Evolutionary conservation across 108 stramenopile species (phyloP), one percentile per base, ranked within the genome.

Genomic region (Chaetoceros muelleri): DNA sequence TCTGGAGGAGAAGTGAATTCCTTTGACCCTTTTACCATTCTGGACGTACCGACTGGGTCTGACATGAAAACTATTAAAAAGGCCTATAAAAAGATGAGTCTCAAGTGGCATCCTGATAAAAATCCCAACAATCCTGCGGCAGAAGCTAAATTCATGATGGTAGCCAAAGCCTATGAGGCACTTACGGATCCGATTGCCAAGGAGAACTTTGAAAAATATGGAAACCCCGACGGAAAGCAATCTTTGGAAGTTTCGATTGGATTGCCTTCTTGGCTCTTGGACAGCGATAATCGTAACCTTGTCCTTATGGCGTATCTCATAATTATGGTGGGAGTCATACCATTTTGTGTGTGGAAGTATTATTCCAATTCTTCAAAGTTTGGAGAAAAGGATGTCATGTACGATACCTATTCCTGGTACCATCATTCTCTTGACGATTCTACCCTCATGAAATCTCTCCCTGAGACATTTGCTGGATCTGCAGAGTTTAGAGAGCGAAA

Each of bases 151-250:
- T 98, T 98, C 71, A 93, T 95, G 86, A 91, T 94, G 81, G 87
- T 98, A 17, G 81, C 89, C 51, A 94, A 94, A 69, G 96, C 96
- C 44, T 95, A 95, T 76, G 92, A 95, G 69, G 77, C 93, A 21
- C 71, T 98, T n/a, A 91, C 92, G 2, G 90, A 98, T 53, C 82
- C 80, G 24, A 76, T 69, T 13, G 87, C 92, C 31, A 73, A 83
- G 57, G 85, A 88, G 58, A 88, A 95, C 52, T 99, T 82, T 62
- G 96, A 98, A 74, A 87, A 96, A 67, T 95, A 91, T 67, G 99
- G 99, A 46, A 96, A 97, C 61, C 97, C 97, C 22, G 97, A 98
- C 65, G 97, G 97, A 44, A 96, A 96, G 78, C 97, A 98, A 74
- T 79, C 85, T 25, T 76, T 98, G 51, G 96, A 92, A 54, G 95